These are phyloP conservation scores for maize (Zea mays) DNA, from an alignment of 176 grass and related monocot genomes.

Conservation along the genomic window DNA sequence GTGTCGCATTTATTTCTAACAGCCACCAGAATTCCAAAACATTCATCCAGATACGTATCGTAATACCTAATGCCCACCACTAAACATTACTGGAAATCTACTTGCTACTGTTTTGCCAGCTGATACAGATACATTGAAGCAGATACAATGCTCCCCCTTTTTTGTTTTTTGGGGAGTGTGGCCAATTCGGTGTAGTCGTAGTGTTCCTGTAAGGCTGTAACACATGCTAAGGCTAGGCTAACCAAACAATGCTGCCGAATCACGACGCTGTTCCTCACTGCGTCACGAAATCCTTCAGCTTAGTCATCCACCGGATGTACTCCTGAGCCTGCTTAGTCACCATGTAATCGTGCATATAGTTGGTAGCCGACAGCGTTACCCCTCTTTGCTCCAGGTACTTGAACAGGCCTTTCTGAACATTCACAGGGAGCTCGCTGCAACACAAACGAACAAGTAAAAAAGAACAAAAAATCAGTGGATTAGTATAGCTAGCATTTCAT, in stretches of 20 bases:
- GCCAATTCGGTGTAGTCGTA: background rate
- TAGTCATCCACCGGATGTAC: conserved; percentile 83
- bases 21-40: background rate
- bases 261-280: conserved; percentile 33
- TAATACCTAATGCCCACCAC: background rate
- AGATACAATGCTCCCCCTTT: background rate
- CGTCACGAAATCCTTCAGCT: conserved; percentile 71
- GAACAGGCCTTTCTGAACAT: conserved; percentile 89
- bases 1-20: too few species aligned
- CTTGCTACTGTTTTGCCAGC: background rate
- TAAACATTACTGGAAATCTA: background rate
- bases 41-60: background rate
- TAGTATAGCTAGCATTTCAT: background rate
- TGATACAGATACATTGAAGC: conserved; percentile 7
- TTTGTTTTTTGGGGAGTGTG: too few species aligned
- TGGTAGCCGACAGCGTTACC: conserved; percentile 63
- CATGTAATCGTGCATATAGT: conserved; percentile 94
- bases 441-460: background rate
- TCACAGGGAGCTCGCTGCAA: conserved; percentile 85
- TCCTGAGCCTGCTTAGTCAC: conserved; percentile 83
- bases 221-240: conserved; percentile 35
- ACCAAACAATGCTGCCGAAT: conserved; percentile 33
- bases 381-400: conserved; percentile 86
- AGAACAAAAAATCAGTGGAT: background rate
- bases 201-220: conserved; percentile 7